These are phyloP conservation scores for Aspergillus carlsbadensis DNA, from an alignment of 495 filamentous ascomycete genomes.

Conservation along the genomic window DNA sequence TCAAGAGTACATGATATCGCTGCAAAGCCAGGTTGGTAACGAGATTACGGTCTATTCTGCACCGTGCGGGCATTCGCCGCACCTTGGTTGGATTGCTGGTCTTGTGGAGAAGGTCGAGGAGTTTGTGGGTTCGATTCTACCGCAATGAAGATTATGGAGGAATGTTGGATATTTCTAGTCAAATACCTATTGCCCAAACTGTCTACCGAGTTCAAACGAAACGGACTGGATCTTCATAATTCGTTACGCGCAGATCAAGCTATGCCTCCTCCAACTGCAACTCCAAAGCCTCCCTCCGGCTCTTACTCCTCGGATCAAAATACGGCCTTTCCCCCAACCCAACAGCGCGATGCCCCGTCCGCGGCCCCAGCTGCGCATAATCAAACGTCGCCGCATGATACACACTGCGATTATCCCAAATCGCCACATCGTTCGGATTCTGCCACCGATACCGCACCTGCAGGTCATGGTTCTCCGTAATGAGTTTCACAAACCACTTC, in stretches of 20 bases:
- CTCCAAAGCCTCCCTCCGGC: conserved; percentile 12
- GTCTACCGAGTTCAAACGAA: no score
- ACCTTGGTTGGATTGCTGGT: no score
- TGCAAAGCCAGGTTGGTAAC: no score
- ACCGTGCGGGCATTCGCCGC: no score
- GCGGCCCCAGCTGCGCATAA: conserved; percentile 54
- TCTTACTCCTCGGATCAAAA: conserved; percentile 43
- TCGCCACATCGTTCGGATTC: conserved; percentile 58
- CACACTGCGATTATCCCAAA: conserved; percentile 73
- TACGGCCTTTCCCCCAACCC: conserved; percentile 67
- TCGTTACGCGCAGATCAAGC: neutral
- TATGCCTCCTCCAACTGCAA: neutral
- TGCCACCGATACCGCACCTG: conserved; percentile 66
- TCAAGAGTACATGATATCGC: no score
- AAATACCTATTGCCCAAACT: no score
- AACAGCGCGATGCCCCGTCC: conserved; percentile 59
- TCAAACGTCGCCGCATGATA: conserved; percentile 71
- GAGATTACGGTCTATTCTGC: no score
- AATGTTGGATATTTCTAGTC: no score
- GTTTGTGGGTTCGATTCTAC: no score
- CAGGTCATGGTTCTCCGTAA: conserved; percentile 64
- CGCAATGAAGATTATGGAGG: no score
- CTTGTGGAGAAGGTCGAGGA: no score
- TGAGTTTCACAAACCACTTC: conserved; percentile 56
- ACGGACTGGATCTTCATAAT: no score